A percentile compares a stretch with the other conserved stretches of the same genome.
Conservation (phyloP, 164 flowering plant genomes). For the Malania oleifera region DNA sequence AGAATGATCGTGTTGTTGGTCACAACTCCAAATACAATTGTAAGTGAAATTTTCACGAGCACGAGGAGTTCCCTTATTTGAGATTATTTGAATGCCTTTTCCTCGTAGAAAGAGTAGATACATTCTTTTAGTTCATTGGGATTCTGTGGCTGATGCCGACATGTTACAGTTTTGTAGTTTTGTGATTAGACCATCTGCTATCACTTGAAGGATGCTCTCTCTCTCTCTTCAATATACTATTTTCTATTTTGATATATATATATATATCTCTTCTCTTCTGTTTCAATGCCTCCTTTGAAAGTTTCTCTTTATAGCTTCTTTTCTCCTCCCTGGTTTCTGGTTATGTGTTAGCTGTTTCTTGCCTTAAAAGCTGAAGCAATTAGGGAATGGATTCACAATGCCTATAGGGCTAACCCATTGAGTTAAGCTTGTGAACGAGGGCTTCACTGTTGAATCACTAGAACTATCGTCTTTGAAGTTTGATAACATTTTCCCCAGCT, state of each 20-base stretch:
- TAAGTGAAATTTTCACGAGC: constrained; percentile 41
- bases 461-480: too few species aligned
- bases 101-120: not conserved
- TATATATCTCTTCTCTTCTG: not conserved
- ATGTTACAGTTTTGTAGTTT: not conserved
- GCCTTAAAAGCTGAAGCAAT: too few species aligned
- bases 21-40: constrained; percentile 94
- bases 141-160: not conserved
- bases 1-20: constrained; percentile 80
- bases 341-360: too few species aligned
- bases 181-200: too few species aligned
- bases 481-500: too few species aligned
- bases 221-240: not conserved
- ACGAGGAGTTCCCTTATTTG: not conserved
- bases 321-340: too few species aligned
- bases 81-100: not conserved
- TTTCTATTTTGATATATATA: not conserved
- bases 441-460: too few species aligned
- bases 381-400: too few species aligned
- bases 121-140: not conserved
- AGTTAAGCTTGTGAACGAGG: too few species aligned
- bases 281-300: too few species aligned
- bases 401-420: too few species aligned
- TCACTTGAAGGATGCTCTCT: not conserved
- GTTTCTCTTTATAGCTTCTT: too few species aligned